phyloP scores from a whole-genome alignment of 2,329 filamentous ascomycete species.

The Colletotrichum sp. region DNA sequence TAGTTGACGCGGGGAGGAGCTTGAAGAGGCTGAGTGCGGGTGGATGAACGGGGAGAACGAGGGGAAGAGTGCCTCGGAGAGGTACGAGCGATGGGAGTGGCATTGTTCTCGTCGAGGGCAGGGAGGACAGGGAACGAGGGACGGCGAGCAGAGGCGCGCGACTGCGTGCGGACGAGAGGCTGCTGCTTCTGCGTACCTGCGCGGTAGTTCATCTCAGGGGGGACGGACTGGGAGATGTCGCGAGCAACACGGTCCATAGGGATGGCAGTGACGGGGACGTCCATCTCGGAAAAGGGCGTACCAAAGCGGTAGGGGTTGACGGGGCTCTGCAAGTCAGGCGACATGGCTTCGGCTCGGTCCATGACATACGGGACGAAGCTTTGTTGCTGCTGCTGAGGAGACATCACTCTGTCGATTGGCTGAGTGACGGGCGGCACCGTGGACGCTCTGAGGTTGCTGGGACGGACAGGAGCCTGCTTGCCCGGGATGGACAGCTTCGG shows the following conservation, averaged over 20 bases:
- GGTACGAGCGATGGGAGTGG: conserved; percentile 42
- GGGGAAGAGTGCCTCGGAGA: conserved; percentile 41
- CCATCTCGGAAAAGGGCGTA: conserved; percentile 91
- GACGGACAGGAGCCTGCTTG: conserved; percentile 33
- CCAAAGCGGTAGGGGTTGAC: conserved; percentile 74
- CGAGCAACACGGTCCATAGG: conserved; percentile 75
- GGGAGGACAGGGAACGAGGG: conserved; percentile 74
- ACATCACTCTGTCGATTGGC: conserved; percentile 24
- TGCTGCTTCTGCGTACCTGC: conserved; percentile 36
- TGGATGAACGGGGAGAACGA: conserved; percentile 32
- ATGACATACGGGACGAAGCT: conserved; percentile 56
- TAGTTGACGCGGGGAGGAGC: conserved; percentile 61
- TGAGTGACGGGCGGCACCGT: conserved; percentile 32
- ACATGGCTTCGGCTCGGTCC: conserved; percentile 55
- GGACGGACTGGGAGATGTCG: conserved; percentile 87
- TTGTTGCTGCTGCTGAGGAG: conserved; percentile 21
- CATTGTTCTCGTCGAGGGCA: conserved; percentile 69
- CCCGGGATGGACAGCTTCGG: conserved; percentile 68
- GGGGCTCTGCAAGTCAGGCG: conserved; percentile 63
- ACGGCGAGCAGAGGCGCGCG: conserved; percentile 63
- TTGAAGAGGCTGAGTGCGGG: conserved; percentile 43
- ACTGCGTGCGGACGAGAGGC: conserved; percentile 51
- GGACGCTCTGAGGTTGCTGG: conserved; percentile 31
- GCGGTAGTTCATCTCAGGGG: conserved; percentile 89
- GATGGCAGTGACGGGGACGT: conserved; percentile 80